A percentile compares a stretch with the other conserved stretches of the same genome.
These are phyloP conservation scores for Hydrangea macrophylla DNA, from an alignment of 148 eudicot genomes.

Conservation along the genomic window DNA sequence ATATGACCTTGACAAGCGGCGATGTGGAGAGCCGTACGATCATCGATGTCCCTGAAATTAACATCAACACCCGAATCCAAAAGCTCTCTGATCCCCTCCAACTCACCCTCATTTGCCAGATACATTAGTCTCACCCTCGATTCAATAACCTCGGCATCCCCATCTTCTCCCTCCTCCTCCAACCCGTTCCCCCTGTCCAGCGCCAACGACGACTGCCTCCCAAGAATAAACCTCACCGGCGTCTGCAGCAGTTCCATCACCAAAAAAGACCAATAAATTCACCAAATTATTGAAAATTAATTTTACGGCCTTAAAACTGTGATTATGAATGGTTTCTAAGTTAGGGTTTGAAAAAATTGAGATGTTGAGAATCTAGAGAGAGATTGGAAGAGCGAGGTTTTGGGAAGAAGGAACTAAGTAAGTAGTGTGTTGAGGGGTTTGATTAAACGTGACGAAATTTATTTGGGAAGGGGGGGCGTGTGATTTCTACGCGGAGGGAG, in stretches of 20 bases:
- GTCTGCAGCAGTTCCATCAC: slow-evolving; percentile 21
- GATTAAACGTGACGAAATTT: too few relatives aligned
- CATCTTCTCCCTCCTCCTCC: slow-evolving; percentile 19
- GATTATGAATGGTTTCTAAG: too few relatives aligned
- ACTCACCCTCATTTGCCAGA: slow-evolving; percentile 64
- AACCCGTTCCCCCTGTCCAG: slow-evolving; percentile 26
- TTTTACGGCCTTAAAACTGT: too few relatives aligned
- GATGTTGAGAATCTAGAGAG: too few relatives aligned
- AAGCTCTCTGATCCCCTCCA: slow-evolving; percentile 70
- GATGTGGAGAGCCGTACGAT: slow-evolving; percentile 74
- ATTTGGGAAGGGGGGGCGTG: too few relatives aligned
- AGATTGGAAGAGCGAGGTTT: too few relatives aligned
- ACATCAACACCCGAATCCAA: slow-evolving; percentile 57
- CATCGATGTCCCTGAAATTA: slow-evolving; percentile 71
- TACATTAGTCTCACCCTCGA: slow-evolving; percentile 68
- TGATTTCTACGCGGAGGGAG: too few relatives aligned
- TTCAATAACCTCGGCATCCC: slow-evolving; percentile 29
- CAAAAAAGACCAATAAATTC: neutral
- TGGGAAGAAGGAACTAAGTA: too few relatives aligned
- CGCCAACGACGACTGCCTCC: slow-evolving; percentile 68
- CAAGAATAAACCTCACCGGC: slow-evolving; percentile 45
- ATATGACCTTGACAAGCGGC: slow-evolving; percentile 81
- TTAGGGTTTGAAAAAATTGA: too few relatives aligned
- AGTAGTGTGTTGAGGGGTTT: too few relatives aligned
- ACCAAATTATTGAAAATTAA: too few relatives aligned